Conservation (phyloP, 768 basidiomycete genomes). For the Mycena haematopus region DNA sequence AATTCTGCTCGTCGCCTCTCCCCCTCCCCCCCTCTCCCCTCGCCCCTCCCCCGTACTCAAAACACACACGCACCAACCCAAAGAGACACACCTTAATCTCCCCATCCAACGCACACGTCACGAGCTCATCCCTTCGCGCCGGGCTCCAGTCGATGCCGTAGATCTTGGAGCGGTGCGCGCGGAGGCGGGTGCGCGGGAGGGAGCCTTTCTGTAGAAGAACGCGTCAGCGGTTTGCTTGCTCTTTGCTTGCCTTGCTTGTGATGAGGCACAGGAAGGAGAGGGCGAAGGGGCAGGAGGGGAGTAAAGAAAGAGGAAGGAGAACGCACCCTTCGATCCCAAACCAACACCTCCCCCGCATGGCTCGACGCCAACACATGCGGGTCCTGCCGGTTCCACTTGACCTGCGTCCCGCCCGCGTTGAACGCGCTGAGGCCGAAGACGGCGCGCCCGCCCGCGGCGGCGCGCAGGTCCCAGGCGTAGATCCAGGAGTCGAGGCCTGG, state of each 20-base stretch:
- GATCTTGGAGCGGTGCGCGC: conserved; percentile 89
- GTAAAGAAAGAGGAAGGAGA: not conserved
- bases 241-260: no score
- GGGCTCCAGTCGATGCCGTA: conserved; percentile 99
- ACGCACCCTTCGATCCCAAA: conserved; percentile 91
- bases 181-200: conserved; percentile 74
- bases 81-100: conserved; percentile 84
- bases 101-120: conserved; percentile 95
- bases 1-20: no score
- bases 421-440: conserved; percentile 75
- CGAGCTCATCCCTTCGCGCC: conserved; percentile 71
- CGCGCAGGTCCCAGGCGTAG: conserved; percentile 91
- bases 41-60: no score
- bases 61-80: no score
- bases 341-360: conserved; percentile 83
- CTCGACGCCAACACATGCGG: conserved; percentile 88
- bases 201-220: conserved; percentile 75
- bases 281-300: not conserved
- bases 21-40: no score
- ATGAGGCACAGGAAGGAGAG: not conserved
- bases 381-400: conserved; percentile 95
- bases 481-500: conserved; percentile 90
- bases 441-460: conserved; percentile 61
- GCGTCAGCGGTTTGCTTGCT: not conserved
- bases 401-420: conserved; percentile 88